Base-by-base conservation (phyloP, 2,329 filamentous ascomycete genomes). In the Aureobasidium zeae region DNA sequence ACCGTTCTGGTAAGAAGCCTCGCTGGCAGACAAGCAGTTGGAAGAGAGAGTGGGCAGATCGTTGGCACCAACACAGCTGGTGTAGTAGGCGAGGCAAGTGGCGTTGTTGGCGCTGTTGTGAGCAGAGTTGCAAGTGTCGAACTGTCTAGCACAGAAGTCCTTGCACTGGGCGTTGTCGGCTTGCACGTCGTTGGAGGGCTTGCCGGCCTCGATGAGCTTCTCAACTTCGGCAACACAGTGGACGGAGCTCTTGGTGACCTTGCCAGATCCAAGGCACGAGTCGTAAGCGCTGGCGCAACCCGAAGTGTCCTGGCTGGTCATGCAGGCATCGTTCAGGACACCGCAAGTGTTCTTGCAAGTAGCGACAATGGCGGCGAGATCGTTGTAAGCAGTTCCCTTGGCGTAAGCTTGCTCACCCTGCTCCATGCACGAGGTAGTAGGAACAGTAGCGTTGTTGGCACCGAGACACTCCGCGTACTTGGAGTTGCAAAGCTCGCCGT, bases 311-410 rank as follows among this genome's bases (percentile, higher is more conserved):
- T 20, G 17, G 11, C 5, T 22, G 4, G 37, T 17, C 19, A 8
- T 2, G 5, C 37, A 41, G 2, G 37, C 37, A n/a, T 41, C 37
- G 0, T n/a, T 12, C 1, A 41, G 5, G 20, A 41, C 37, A 41
- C 37, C 37, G 13, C 37, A 41, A 9, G 37, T 41, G 4, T 41
- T 26, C 10, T 41, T 41, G 13, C 37, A 41, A 3, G 26, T 31
- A 3, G 37, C 37, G 1, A 13, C 24, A 12, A 12, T 15, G 10
- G 15, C 12, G 6, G 11, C 19, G 8, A 11, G 19, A 3, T 9
- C 6, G 17, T 29, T 31, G 26, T 41, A 26, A 1, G 8, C 26
- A 9, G 4, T 6, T 2, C 19, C n/a, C 13, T 41, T 7, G n/a
- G 19, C 16, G 28, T 41, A 41, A 20, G 17, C 9, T 15, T 31